phyloP scores from a whole-genome alignment of 805 yeast species.

The Ogataea parapolymorpha region DNA sequence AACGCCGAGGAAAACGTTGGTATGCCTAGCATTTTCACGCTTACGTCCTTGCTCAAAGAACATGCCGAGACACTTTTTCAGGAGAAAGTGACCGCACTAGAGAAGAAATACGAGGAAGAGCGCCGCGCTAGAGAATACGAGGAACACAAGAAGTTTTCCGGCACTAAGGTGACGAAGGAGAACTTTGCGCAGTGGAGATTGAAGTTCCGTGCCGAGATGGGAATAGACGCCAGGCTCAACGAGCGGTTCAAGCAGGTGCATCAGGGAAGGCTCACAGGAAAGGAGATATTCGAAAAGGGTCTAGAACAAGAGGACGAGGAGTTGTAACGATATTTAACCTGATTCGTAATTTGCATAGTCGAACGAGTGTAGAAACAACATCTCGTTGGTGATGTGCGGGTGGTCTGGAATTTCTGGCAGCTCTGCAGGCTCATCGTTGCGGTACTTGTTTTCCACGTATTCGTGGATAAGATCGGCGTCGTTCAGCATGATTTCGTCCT shows the following conservation, averaged over 20 bases:
- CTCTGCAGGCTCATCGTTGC: neutral
- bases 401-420: conserved; percentile 8
- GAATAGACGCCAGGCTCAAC: conserved; percentile 56
- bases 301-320: conserved; percentile 67
- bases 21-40: conserved; percentile 84
- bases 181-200: conserved; percentile 71
- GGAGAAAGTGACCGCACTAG: conserved; percentile 50
- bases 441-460: conserved; percentile 13
- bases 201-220: conserved; percentile 67
- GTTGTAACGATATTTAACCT: conserved; percentile 9
- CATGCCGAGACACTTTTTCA: conserved; percentile 68
- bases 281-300: conserved; percentile 87
- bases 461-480: conserved; percentile 12
- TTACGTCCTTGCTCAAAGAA: conserved; percentile 76
- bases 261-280: conserved; percentile 78
- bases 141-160: conserved; percentile 86
- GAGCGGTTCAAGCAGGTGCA: conserved; percentile 56
- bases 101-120: conserved; percentile 55
- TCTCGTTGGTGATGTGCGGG: conserved; percentile 23
- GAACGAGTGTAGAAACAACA: conserved; percentile 20
- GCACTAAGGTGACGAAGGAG: conserved; percentile 84
- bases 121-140: conserved; percentile 65
- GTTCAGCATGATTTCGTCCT: conserved; percentile 17
- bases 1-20: conserved; percentile 82
- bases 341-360: conserved; percentile 9